Percentiles rank a stretch among this genome's conserved stretches.
Conservation (phyloP, 441 rosid species). For the Jatropha multifida region DNA sequence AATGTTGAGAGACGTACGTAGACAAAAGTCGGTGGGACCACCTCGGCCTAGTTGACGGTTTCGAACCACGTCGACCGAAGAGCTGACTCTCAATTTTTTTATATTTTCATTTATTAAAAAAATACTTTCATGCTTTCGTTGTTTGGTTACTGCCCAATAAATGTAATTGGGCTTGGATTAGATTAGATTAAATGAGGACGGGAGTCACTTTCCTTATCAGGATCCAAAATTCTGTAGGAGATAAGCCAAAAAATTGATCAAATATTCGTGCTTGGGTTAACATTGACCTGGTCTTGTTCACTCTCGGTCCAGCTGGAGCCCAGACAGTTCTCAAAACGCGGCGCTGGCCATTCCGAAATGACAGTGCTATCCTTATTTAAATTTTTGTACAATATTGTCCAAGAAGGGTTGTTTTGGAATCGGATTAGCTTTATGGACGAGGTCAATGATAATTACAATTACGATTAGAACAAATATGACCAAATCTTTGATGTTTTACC, state of each 20-base stretch:
- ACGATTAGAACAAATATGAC: not conserved
- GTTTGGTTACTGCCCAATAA: not conserved
- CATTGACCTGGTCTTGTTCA: constrained; percentile 15
- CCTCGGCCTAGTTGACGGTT: constrained; percentile 16
- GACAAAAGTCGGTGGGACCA: constrained; percentile 33
- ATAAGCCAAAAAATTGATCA: not conserved
- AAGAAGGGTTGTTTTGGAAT: not conserved
- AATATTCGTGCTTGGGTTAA: constrained; percentile 13
- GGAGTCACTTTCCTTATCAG: constrained; percentile 25
- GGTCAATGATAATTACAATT: not conserved
- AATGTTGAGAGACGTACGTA: constrained; percentile 18
- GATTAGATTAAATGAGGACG: not conserved
- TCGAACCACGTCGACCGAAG: constrained; percentile 23
- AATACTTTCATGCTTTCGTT: not conserved
- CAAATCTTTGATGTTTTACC: not conserved
- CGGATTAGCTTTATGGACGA: not conserved
- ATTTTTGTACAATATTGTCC: not conserved
- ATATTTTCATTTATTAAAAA: not conserved
- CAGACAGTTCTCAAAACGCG: constrained; percentile 13
- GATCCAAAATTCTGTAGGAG: not conserved
- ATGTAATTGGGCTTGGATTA: not conserved
- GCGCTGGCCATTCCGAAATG: constrained; percentile 3
- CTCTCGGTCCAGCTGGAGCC: not conserved
- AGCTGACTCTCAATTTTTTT: constrained; percentile 22
- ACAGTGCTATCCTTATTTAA: not conserved